Evolutionary conservation across 169 alveolate genomes (phyloP), one percentile per base, ranked within the genome.

Genomic region (Theileria equi): DNA sequence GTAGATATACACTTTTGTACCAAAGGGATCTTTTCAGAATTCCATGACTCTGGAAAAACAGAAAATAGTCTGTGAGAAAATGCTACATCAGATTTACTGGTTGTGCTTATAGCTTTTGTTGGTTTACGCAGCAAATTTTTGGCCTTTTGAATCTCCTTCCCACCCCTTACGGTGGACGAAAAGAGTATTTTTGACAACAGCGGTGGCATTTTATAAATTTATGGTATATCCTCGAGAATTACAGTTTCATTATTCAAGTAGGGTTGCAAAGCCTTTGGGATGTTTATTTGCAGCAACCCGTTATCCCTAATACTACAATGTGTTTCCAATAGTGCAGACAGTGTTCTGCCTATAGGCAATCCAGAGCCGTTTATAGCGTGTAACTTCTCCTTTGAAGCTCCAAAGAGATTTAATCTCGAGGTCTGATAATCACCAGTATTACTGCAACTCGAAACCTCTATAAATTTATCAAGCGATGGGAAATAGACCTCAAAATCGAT

Each of bases 311-410:
- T 31, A 7, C 35, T 31, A 55, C 72, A 87, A 43, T 87, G 68
- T 41, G 77, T 77, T 63, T 87, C 92, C 58, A 87, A 50, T 28
- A 87, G 62, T 17, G 86, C 85, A 13, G 92, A 80, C 29, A 87
- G 74, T 19, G 86, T 78, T 26, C 92, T 70, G 25, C 92, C 92
- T 16, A 87, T 81, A 21, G 92, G 88, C 44, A 87, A 71, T 8
- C 90, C 92, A 7, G 92, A 81, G 7, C 92, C 92, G 73, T 85
- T 85, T 3, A 85, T 80, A 61, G 84, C 62, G 49, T 85, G 92
- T 26, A 77, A 67, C 69, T 44, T 70, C 25, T 53, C 57, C 43
- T 66, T 31, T 31, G 82, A 40, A 45, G 48, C 63, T 50, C 81
- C 72, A 44, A 49, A 35, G 25, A 74, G n/a, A 60, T 81, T 76